A percentile compares a stretch with the other conserved stretches of the same genome.
These are phyloP conservation scores for Dothidotthia symphoricarpi DNA, from an alignment of 2,329 filamentous ascomycete species.

Conservation along the genomic window DNA sequence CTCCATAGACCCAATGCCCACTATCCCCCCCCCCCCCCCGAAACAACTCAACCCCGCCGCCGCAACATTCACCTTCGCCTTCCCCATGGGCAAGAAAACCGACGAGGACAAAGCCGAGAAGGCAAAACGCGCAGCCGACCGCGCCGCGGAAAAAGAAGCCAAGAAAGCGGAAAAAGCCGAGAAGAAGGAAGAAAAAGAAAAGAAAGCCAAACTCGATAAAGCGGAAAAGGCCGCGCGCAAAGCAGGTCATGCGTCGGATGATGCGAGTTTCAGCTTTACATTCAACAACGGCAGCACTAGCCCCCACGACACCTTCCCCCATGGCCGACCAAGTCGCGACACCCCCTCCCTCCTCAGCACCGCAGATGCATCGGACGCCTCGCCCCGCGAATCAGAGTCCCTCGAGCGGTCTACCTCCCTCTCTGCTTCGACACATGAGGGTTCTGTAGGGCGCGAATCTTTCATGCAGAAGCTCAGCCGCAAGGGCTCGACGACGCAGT, in stretches of 20 bases:
- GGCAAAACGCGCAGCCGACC: conserved; percentile 31
- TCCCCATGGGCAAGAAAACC: conserved; percentile 28
- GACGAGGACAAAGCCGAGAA: conserved; percentile 37
- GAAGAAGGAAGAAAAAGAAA: conserved; percentile 41
- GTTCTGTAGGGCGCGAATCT: conserved; percentile 44
- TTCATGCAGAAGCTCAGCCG: conserved; percentile 53
- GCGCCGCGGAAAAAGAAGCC: conserved; percentile 41
- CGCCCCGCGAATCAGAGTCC: conserved; percentile 41
- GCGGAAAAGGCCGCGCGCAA: conserved; percentile 36
- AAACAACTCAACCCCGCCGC: conserved; percentile 77
- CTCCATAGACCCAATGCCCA: conserved; percentile 13
- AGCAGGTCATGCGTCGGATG: background rate
- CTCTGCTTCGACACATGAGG: conserved; percentile 35
- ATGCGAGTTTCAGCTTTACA: too few relatives aligned
- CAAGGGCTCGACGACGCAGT: conserved; percentile 49
- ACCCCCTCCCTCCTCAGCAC: conserved; percentile 46
- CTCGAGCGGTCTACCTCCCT: conserved; percentile 43
- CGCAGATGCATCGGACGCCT: conserved; percentile 33
- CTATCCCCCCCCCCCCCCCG: conserved; percentile 49
- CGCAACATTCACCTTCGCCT: conserved; percentile 68
- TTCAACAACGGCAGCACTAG: too few relatives aligned
- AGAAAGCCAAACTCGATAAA: conserved; percentile 39
- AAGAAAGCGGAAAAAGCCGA: conserved; percentile 32
- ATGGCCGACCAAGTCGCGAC: conserved; percentile 45
- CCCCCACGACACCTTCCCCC: conserved; percentile 18